A percentile compares a stretch with the other conserved stretches of the same genome.
These are phyloP conservation scores for Datura wrightii DNA, from an alignment of 257 asterid genomes.

Conservation along the genomic window DNA sequence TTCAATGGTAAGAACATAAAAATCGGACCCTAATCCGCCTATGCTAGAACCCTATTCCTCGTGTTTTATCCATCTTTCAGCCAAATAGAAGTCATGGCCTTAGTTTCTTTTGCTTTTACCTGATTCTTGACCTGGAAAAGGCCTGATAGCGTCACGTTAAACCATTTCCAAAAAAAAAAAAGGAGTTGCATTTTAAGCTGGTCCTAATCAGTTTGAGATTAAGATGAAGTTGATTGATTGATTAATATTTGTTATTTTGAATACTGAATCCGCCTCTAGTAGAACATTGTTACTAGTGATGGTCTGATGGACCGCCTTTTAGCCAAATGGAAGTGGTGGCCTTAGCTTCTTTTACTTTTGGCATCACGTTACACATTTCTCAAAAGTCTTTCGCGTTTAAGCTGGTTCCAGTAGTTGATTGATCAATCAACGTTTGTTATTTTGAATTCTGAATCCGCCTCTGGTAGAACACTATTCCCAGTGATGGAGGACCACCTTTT, in stretches of 20 bases:
- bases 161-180: background rate
- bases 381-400: too few relatives aligned
- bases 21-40: background rate
- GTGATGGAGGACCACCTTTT: background rate
- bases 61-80: background rate
- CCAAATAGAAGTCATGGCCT: background rate
- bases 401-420: background rate
- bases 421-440: background rate
- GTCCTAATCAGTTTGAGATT: background rate
- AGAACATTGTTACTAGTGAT: background rate
- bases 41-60: background rate
- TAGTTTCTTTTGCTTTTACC: background rate
- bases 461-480: background rate
- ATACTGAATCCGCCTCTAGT: background rate
- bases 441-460: conserved; percentile 17
- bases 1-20: background rate
- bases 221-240: background rate
- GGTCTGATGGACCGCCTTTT: background rate
- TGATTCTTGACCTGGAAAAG: background rate
- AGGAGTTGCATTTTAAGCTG: too few relatives aligned
- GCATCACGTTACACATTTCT: background rate
- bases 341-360: background rate
- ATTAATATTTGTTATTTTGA: conserved; percentile 19
- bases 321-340: too few relatives aligned
- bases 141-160: background rate